phyloP scores from a whole-genome alignment of 768 basidiomycete genomes.

The Russula sp. region DNA sequence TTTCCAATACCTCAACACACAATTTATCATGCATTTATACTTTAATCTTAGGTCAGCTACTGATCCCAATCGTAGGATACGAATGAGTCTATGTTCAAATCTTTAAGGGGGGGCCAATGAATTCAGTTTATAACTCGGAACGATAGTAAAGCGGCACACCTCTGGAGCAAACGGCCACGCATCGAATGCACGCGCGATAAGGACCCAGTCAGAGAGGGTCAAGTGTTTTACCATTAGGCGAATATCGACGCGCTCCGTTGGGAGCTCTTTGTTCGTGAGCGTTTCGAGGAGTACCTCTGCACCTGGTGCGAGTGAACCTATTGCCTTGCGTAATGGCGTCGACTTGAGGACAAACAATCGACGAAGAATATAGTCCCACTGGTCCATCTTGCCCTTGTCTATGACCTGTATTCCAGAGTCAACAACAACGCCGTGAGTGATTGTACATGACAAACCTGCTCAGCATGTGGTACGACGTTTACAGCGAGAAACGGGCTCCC shows the following conservation, averaged over 20 bases:
- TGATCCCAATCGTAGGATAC: background rate
- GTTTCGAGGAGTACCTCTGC: conserved; percentile 49
- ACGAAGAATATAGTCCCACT: conserved; percentile 83
- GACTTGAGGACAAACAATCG: conserved; percentile 72
- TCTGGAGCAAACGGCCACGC: conserved; percentile 87
- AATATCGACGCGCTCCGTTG: conserved; percentile 42
- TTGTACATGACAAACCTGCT: conserved; percentile 36
- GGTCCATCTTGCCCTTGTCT: conserved; percentile 51
- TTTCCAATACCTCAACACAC: background rate
- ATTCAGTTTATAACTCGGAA: background rate
- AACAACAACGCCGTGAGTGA: background rate
- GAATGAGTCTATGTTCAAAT: conserved; percentile 24
- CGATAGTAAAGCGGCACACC: conserved; percentile 34
- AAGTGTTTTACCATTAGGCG: conserved; percentile 47
- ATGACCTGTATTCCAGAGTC: conserved; percentile 42
- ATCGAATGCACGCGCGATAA: conserved; percentile 67
- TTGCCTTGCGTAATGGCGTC: conserved; percentile 49
- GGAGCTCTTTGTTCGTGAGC: conserved; percentile 39
- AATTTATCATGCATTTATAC: background rate
- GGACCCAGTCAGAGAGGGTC: conserved; percentile 61
- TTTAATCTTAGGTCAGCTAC: background rate
- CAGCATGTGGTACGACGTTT: conserved; percentile 39
- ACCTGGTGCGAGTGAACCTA: conserved; percentile 64
- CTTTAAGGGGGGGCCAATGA: conserved; percentile 6
- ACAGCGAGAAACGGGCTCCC: conserved; percentile 52